phyloP scores from a whole-genome alignment of 2,329 filamentous ascomycete genomes.

The Anthostomella pinea region DNA sequence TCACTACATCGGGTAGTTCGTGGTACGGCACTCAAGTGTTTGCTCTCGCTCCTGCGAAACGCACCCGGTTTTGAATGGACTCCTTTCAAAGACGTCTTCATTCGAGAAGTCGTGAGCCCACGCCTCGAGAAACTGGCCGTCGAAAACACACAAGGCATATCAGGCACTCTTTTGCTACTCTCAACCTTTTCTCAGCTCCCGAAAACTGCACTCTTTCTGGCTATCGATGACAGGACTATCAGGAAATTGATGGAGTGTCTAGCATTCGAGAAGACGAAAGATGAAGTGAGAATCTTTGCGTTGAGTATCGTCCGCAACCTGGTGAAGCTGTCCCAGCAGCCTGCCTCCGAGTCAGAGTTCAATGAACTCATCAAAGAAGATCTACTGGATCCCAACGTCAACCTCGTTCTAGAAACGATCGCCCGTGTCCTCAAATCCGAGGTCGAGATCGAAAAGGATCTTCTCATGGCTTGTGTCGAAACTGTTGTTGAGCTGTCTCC shows the following conservation, averaged over 20 bases:
- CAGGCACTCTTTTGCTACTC: slow-evolving; percentile 76
- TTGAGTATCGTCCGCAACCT: slow-evolving; percentile 72
- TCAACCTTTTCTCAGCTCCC: slow-evolving; percentile 73
- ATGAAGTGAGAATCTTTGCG: slow-evolving; percentile 81
- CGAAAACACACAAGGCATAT: slow-evolving; percentile 88
- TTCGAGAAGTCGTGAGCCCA: slow-evolving; percentile 72
- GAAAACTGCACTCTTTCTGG: slow-evolving; percentile 65
- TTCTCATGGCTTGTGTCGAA: slow-evolving; percentile 76
- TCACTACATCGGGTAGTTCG: slow-evolving; percentile 66
- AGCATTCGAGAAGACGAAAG: slow-evolving; percentile 69
- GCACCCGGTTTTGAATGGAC: slow-evolving; percentile 70
- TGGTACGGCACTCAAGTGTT: slow-evolving; percentile 75
- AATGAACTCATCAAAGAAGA: slow-evolving; percentile 55
- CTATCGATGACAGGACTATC: slow-evolving; percentile 60
- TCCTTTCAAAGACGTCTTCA: slow-evolving; percentile 66
- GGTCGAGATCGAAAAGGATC: slow-evolving; percentile 60
- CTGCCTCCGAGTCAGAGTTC: slow-evolving; percentile 53
- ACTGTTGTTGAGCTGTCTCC: slow-evolving; percentile 74
- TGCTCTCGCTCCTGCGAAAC: slow-evolving; percentile 74
- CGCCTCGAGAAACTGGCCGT: slow-evolving; percentile 73
- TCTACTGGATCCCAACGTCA: slow-evolving; percentile 55
- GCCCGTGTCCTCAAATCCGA: slow-evolving; percentile 62
- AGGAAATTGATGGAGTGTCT: slow-evolving; percentile 71
- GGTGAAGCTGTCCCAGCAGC: slow-evolving; percentile 56
- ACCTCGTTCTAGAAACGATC: slow-evolving; percentile 64